Percentiles rank a stretch among this genome's conserved stretches.
Conservation (phyloP, 2,329 filamentous ascomycete genomes). For the Knoxdaviesia capensis region DNA sequence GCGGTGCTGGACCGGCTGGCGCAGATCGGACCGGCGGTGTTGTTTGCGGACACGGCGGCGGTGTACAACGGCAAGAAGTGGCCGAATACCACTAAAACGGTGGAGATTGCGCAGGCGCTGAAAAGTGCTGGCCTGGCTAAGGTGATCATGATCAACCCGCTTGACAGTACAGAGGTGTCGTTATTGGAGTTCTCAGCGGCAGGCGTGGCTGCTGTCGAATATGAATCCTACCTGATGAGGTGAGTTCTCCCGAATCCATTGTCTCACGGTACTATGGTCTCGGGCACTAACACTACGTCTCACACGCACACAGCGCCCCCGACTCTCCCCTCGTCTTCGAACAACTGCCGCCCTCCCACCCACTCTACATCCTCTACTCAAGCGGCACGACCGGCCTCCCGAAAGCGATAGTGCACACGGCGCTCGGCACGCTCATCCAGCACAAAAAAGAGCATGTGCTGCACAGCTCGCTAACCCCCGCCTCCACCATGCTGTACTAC, state of each 20-base stretch:
- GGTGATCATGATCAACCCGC: constrained; percentile 49
- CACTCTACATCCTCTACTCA: constrained; percentile 84
- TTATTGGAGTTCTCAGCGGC: constrained; percentile 12
- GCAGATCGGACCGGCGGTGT: constrained; percentile 64
- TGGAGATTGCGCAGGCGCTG: constrained; percentile 52
- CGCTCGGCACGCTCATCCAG: constrained; percentile 75
- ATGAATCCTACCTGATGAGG: constrained; percentile 17
- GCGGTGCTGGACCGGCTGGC: constrained; percentile 73
- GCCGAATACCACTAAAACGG: constrained; percentile 58
- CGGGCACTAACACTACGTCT: background rate
- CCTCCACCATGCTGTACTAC: constrained; percentile 73
- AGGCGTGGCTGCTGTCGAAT: constrained; percentile 22
- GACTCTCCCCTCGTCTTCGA: constrained; percentile 40
- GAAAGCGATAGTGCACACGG: constrained; percentile 88
- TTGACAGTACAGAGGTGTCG: constrained; percentile 8
- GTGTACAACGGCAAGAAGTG: constrained; percentile 86
- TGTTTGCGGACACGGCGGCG: constrained; percentile 76
- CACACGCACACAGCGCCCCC: constrained; percentile 11
- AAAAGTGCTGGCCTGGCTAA: constrained; percentile 37
- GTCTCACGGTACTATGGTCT: background rate
- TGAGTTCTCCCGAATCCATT: too few species aligned
- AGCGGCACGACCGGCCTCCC: constrained; percentile 74
- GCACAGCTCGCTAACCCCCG: constrained; percentile 58
- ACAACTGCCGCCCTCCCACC: constrained; percentile 66
- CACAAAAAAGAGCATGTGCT: constrained; percentile 93